phyloP scores from a whole-genome alignment of 345 rosid genomes.

The Arabidopsis arenosa region DNA sequence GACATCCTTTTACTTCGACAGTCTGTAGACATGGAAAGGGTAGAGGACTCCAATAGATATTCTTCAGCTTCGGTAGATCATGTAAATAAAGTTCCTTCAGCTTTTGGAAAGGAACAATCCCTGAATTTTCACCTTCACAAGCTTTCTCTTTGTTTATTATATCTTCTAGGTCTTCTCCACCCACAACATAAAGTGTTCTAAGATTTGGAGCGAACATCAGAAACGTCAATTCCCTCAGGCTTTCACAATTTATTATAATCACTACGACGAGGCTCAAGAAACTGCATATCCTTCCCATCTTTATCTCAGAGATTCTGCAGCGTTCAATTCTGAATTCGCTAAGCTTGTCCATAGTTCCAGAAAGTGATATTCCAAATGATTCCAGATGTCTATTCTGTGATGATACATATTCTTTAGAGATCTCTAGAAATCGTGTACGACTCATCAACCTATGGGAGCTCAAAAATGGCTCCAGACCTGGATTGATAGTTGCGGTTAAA shows the following conservation, averaged over 20 bases:
- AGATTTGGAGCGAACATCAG: conserved; percentile 35
- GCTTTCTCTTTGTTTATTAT: conserved; percentile 35
- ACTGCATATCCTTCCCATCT: neutral
- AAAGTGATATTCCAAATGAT: conserved; percentile 6
- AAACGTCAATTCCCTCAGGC: conserved; percentile 25
- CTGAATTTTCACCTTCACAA: neutral
- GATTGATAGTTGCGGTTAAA: fast-evolving
- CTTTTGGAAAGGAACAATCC: conserved; percentile 13
- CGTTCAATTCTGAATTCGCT: fast-evolving
- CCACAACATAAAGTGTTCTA: fast-evolving
- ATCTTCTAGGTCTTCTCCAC: neutral
- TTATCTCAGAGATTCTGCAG: neutral
- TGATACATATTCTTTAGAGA: too few species aligned
- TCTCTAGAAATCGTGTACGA: neutral
- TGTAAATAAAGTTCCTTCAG: fast-evolving
- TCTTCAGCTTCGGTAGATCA: neutral
- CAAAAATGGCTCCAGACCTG: neutral
- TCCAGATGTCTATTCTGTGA: too few species aligned
- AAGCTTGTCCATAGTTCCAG: neutral
- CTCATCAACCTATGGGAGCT: conserved; percentile 10
- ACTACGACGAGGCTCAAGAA: conserved; percentile 14
- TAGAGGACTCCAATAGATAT: conserved; percentile 29
- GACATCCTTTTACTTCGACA: neutral
- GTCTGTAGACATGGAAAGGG: conserved; percentile 12
- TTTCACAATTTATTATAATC: fast-evolving